Evolutionary conservation across 306 rosid species (phyloP).

Genomic region (Gleditsia sinensis): DNA sequence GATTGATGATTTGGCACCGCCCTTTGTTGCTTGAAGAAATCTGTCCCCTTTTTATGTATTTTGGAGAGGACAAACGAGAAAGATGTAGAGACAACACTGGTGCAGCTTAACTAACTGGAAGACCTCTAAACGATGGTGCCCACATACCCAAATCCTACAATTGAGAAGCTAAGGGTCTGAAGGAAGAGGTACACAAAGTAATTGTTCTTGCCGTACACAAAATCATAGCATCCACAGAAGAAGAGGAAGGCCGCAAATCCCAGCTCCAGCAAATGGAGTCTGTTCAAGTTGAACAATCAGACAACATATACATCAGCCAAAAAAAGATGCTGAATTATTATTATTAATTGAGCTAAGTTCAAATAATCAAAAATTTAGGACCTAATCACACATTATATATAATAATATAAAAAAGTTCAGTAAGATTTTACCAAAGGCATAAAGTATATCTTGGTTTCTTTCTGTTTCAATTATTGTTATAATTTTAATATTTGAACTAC

Average conservation of each 20-base stretch:
- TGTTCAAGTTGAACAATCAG: slow-evolving; percentile 38
- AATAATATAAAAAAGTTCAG: too few relatives aligned
- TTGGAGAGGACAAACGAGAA: slow-evolving; percentile 37
- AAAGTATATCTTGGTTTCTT: not conserved
- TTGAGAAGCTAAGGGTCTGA: slow-evolving; percentile 71
- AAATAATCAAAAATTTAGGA: not conserved
- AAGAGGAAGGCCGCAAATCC: slow-evolving; percentile 84
- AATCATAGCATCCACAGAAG: slow-evolving; percentile 89
- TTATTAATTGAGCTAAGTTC: not conserved
- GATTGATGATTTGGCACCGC: slow-evolving; percentile 38
- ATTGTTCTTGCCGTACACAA: slow-evolving; percentile 78
- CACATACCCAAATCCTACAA: slow-evolving; percentile 79
- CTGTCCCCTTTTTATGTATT: slow-evolving; percentile 12
- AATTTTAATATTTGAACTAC: not conserved
- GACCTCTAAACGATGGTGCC: slow-evolving; percentile 81
- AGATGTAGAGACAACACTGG: slow-evolving; percentile 34
- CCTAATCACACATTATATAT: too few relatives aligned
- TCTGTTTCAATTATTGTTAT: not conserved
- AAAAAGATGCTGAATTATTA: not conserved
- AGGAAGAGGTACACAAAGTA: slow-evolving; percentile 88
- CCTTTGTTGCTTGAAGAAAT: slow-evolving; percentile 39
- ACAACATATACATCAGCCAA: not conserved
- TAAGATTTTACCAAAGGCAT: too few relatives aligned
- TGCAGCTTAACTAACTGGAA: slow-evolving; percentile 36
- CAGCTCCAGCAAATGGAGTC: slow-evolving; percentile 76